Conservation (phyloP, 495 filamentous ascomycete genomes). For the Xylaria flabelliformis region DNA sequence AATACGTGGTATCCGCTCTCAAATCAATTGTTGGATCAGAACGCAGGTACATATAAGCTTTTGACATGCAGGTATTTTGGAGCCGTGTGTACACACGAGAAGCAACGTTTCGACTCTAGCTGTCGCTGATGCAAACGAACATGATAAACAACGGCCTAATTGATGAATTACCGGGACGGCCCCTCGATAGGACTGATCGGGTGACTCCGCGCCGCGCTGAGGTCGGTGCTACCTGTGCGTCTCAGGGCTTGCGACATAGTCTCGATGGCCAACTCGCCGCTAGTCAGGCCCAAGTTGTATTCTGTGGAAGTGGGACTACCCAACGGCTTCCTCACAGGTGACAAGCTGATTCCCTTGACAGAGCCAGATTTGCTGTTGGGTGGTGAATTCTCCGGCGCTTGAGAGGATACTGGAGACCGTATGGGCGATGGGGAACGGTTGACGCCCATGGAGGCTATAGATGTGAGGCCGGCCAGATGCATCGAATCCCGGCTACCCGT, state of each 20-base stretch:
- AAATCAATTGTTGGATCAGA: neutral
- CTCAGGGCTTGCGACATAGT: conserved; percentile 88
- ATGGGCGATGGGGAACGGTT: conserved; percentile 79
- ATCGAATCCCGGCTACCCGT: conserved; percentile 64
- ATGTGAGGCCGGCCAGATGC: conserved; percentile 63
- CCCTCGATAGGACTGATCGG: conserved; percentile 64
- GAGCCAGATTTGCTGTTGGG: conserved; percentile 71
- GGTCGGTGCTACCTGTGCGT: conserved; percentile 81
- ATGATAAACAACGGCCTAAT: neutral
- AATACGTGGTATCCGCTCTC: neutral
- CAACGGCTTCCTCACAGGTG: conserved; percentile 59
- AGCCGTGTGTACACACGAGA: conserved; percentile 4
- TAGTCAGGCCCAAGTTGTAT: conserved; percentile 41
- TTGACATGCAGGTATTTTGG: neutral
- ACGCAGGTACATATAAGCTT: neutral
- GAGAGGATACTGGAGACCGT: conserved; percentile 70
- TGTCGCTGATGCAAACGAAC: conserved; percentile 13
- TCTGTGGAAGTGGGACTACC: conserved; percentile 53
- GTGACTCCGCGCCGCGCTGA: conserved; percentile 67
- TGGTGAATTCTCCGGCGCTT: conserved; percentile 66
- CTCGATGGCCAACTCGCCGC: conserved; percentile 81
- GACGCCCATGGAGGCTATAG: conserved; percentile 52
- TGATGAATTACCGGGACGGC: conserved; percentile 34
- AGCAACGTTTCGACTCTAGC: conserved; percentile 28
- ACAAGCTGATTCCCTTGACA: conserved; percentile 68